Evolutionary conservation across 495 filamentous ascomycete genomes (phyloP).

Genomic region (Penicillium dipodomyicola): DNA sequence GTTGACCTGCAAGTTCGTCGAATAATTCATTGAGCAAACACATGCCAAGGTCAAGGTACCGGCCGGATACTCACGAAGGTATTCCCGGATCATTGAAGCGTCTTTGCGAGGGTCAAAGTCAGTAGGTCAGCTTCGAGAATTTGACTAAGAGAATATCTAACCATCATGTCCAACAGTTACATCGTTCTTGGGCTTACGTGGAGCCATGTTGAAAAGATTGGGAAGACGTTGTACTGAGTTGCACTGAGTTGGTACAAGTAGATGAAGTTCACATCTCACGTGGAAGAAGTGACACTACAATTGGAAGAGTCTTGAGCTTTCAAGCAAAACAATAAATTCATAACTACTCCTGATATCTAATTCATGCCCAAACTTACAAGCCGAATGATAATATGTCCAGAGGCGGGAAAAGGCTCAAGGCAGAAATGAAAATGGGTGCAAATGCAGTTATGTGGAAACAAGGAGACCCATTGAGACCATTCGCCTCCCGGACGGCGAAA

Average conservation of each 20-base stretch:
- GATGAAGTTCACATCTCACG: constrained; percentile 4
- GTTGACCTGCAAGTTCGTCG: constrained; percentile 41
- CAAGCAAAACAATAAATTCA: constrained; percentile 11
- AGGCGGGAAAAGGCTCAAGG: constrained; percentile 16
- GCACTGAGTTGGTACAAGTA: background rate
- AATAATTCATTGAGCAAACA: constrained; percentile 1
- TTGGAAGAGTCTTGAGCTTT: background rate
- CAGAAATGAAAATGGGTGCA: constrained; percentile 20
- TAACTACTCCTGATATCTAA: constrained; percentile 23
- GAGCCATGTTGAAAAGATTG: constrained; percentile 40
- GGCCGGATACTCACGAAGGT: constrained; percentile 52
- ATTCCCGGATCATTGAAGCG: constrained; percentile 48
- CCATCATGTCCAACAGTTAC: constrained; percentile 42
- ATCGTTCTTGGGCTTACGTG: constrained; percentile 51
- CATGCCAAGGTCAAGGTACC: background rate
- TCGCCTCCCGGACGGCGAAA: constrained; percentile 20
- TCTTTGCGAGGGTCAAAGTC: constrained; percentile 16
- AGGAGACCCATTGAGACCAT: constrained; percentile 4
- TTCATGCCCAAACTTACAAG: background rate
- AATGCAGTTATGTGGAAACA: constrained; percentile 26
- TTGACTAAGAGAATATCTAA: constrained; percentile 18
- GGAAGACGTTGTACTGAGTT: background rate
- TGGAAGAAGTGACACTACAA: background rate
- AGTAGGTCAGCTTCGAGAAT: constrained; percentile 19
- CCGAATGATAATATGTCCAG: constrained; percentile 28